A percentile compares a stretch with the other conserved stretches of the same genome.
Conservation (phyloP, 805 yeast genomes). For the Brettanomyces nanus region DNA sequence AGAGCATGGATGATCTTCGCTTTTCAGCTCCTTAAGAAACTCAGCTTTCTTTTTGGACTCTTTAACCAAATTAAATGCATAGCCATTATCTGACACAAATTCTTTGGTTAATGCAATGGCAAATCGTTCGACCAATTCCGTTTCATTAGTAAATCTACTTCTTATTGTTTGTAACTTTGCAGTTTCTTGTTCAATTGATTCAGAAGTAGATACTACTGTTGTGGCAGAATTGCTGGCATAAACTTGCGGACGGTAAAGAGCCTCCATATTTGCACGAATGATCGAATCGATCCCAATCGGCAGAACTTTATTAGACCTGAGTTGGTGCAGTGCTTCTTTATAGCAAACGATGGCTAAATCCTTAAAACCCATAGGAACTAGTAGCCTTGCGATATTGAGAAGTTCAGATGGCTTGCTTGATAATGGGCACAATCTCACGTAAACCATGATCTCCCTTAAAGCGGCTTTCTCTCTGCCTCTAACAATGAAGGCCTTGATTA, state of each 20-base stretch:
- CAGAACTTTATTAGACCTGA: not conserved
- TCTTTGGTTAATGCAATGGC: not conserved
- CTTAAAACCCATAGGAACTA: not conserved
- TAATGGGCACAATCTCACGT: not conserved
- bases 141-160: not conserved
- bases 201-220: too few relatives aligned
- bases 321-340: not conserved
- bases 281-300: not conserved
- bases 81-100: not conserved
- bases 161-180: not conserved
- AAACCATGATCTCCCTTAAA: not conserved
- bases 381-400: not conserved
- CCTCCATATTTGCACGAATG: too few relatives aligned
- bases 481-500: not conserved
- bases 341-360: not conserved
- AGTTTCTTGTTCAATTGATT: too few relatives aligned
- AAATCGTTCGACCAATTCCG: not conserved
- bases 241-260: too few relatives aligned
- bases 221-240: too few relatives aligned
- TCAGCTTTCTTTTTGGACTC: not conserved
- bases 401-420: not conserved
- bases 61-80: not conserved
- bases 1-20: not conserved
- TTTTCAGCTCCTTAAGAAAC: not conserved
- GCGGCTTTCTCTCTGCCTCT: slow-evolving; percentile 3